Evolutionary conservation across 805 yeast genomes (phyloP).

Genomic region (Candida jianshihensis): DNA sequence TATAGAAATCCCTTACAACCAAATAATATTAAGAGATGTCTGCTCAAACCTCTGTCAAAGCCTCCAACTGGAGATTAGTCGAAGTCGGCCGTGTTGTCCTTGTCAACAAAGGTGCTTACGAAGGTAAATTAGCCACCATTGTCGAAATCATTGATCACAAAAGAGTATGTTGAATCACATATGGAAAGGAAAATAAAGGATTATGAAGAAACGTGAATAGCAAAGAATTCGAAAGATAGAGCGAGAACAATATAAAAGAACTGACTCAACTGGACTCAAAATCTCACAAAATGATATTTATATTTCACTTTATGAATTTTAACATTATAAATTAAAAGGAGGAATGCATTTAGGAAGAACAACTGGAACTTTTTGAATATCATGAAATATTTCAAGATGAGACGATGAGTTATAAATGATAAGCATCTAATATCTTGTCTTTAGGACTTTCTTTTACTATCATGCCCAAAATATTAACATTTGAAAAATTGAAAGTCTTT

Average conservation of each 20-base stretch:
- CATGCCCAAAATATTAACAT: too few relatives aligned
- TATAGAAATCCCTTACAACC: constrained; percentile 1
- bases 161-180: constrained; percentile 63
- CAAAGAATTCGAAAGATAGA: not conserved
- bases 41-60: constrained; percentile 73
- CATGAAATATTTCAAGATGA: too few relatives aligned
- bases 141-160: constrained; percentile 99
- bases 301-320: too few relatives aligned
- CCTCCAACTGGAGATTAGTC: constrained; percentile 98
- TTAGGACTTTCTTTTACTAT: too few relatives aligned
- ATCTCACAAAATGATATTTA: too few relatives aligned
- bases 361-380: too few relatives aligned
- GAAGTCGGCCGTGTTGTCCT: constrained; percentile 99
- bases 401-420: too few relatives aligned
- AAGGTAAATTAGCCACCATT: constrained; percentile 88
- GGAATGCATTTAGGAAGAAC: too few relatives aligned
- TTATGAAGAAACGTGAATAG: not conserved
- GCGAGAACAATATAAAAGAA: not conserved
- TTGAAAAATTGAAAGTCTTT: too few relatives aligned
- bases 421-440: too few relatives aligned
- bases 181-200: not conserved
- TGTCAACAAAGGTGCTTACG: constrained; percentile 65
- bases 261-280: too few relatives aligned
- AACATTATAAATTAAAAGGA: too few relatives aligned
- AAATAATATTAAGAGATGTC: constrained; percentile 42